phyloP scores from a whole-genome alignment of 2,329 filamentous ascomycete species.

The Aureobasidium sp. region DNA sequence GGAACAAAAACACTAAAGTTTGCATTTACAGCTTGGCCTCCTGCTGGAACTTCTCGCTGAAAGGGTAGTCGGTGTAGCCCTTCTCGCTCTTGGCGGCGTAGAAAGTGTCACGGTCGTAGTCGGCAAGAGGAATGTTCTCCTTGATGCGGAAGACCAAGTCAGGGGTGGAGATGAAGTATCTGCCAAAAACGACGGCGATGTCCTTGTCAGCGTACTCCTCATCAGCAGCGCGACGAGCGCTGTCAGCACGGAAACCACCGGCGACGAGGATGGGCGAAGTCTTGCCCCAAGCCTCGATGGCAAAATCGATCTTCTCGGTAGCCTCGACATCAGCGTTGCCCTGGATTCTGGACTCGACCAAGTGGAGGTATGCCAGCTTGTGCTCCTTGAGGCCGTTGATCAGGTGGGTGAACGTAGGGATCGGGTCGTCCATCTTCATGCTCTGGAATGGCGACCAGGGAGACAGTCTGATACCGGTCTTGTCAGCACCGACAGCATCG shows the following conservation, averaged over 20 bases:
- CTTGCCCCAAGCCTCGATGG: constrained; percentile 41
- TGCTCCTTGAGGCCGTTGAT: constrained; percentile 45
- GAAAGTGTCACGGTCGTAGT: constrained; percentile 42
- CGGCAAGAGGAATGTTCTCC: constrained; percentile 37
- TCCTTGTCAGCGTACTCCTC: constrained; percentile 39
- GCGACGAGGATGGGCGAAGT: constrained; percentile 42
- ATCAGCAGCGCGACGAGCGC: constrained; percentile 31
- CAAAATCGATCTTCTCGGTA: constrained; percentile 37
- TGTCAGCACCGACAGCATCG: constrained; percentile 46
- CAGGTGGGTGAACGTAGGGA: constrained; percentile 57
- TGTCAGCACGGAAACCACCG: constrained; percentile 36
- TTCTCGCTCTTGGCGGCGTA: constrained; percentile 35
- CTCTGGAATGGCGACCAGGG: constrained; percentile 57
- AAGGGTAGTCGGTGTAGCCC: constrained; percentile 39
- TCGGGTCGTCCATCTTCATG: constrained; percentile 56
- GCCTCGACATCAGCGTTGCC: constrained; percentile 38
- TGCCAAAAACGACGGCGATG: constrained; percentile 42
- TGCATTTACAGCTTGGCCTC: constrained; percentile 18
- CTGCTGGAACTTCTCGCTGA: constrained; percentile 30
- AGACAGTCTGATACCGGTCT: constrained; percentile 51
- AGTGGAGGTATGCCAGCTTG: constrained; percentile 54
- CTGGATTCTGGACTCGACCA: constrained; percentile 52
- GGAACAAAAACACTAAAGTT: neutral
- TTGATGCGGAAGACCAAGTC: constrained; percentile 42
- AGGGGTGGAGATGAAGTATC: constrained; percentile 44